Conservation (phyloP, 2,329 filamentous ascomycete genomes). For the Xylaria sp. region DNA sequence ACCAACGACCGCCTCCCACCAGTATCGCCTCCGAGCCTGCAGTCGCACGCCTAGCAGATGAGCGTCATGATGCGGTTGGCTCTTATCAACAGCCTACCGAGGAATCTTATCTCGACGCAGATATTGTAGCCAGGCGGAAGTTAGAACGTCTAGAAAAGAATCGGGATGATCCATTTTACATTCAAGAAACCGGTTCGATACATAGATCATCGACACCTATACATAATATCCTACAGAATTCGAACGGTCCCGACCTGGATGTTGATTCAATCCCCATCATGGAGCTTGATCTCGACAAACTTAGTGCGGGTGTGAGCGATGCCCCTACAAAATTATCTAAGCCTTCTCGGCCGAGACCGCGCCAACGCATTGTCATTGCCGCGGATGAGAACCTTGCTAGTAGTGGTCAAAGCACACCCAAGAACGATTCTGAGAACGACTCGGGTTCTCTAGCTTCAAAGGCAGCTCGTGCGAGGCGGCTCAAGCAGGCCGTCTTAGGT, state of each 20-base stretch:
- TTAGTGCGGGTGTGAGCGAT: constrained; percentile 51
- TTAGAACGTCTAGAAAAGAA: constrained; percentile 84
- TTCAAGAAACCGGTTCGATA: constrained; percentile 65
- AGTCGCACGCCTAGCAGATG: constrained; percentile 62
- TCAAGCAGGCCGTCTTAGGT: constrained; percentile 76
- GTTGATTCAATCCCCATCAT: constrained; percentile 97
- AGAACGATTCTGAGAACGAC: constrained; percentile 66
- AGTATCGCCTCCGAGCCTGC: constrained; percentile 68
- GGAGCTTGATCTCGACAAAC: constrained; percentile 80
- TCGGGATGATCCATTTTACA: constrained; percentile 96
- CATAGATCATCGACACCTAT: constrained; percentile 79
- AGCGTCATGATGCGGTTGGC: constrained; percentile 57
- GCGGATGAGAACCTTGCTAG: constrained; percentile 76
- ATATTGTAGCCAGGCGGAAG: constrained; percentile 78
- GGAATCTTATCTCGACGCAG: constrained; percentile 76
- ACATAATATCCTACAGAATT: constrained; percentile 77
- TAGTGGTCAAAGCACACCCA: constrained; percentile 61
- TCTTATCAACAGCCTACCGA: constrained; percentile 71
- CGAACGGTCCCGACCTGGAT: constrained; percentile 83
- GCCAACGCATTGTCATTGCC: constrained; percentile 74
- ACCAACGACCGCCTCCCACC: constrained; percentile 64
- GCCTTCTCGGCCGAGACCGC: constrained; percentile 54
- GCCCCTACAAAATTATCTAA: constrained; percentile 46
- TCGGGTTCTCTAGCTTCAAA: constrained; percentile 54
- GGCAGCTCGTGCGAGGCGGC: constrained; percentile 62